Conservation (phyloP, 176 grass and related monocot species). For the Typha latifolia region DNA sequence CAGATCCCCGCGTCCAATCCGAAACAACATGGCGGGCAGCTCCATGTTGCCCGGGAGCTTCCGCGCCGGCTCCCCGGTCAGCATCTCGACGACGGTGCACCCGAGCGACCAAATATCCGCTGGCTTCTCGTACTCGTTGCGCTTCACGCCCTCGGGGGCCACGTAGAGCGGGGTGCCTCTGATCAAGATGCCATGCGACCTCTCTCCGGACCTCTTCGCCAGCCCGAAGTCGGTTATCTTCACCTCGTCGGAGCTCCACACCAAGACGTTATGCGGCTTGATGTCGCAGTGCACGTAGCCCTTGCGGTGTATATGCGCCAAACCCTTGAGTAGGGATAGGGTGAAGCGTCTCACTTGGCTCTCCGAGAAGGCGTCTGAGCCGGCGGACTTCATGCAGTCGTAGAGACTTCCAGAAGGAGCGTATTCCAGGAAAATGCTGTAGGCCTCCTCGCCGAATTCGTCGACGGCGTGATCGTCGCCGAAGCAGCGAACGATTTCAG, state of each 20-base stretch:
- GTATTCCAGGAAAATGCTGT: not conserved
- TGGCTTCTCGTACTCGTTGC: not conserved
- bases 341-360: not conserved
- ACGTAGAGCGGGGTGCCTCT: too few relatives aligned
- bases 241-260: not conserved
- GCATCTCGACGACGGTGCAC: not conserved
- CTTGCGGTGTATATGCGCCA: not conserved
- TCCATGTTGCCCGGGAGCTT: not conserved
- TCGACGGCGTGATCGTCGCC: not conserved
- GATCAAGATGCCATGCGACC: too few relatives aligned
- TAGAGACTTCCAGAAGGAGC: not conserved
- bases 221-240: too few relatives aligned
- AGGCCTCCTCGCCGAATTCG: not conserved
- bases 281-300: not conserved
- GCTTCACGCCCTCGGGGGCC: not conserved
- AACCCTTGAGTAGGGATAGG: not conserved
- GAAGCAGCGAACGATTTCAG: not conserved
- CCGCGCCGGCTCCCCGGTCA: not conserved
- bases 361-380: not conserved
- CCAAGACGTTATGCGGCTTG: not conserved
- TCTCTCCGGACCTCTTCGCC: too few relatives aligned
- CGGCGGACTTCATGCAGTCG: not conserved
- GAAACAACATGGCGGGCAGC: too few relatives aligned
- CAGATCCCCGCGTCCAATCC: too few relatives aligned
- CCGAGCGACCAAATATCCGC: not conserved